A percentile compares a stretch with the other conserved stretches of the same genome.
Conservation (phyloP, 192 early-diverging fungal species). For the Entomortierella chlamydospora region DNA sequence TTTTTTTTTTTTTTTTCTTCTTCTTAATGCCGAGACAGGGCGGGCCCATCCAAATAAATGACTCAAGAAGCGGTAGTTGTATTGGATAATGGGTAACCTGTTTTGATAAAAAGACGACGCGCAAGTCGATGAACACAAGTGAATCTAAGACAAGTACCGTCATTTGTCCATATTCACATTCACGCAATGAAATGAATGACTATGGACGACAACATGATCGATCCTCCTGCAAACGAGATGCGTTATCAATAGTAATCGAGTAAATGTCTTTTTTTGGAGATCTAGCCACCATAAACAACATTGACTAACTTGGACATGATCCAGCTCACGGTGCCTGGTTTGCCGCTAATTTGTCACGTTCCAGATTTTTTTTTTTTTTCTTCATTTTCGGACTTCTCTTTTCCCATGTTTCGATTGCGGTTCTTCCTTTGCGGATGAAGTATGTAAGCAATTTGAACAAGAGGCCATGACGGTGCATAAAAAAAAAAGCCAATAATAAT, state of each 20-base stretch:
- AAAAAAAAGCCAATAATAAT: too few relatives aligned
- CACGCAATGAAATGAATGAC: too few relatives aligned
- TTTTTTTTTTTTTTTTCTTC: too few relatives aligned
- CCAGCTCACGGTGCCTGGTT: neutral
- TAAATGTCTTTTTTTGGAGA: too few relatives aligned
- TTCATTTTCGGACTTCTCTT: neutral
- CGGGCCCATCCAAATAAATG: too few relatives aligned
- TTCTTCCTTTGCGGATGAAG: neutral
- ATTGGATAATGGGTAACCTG: neutral
- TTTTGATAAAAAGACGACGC: neutral
- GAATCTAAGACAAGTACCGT: neutral
- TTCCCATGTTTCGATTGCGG: neutral
- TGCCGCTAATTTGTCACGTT: conserved; percentile 14
- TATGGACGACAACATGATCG: neutral
- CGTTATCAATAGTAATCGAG: too few relatives aligned
- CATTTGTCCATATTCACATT: neutral
- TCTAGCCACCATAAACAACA: neutral
- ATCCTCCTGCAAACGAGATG: neutral
- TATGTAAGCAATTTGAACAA: neutral
- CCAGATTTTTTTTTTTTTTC: conserved; percentile 5
- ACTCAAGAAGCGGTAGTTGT: too few relatives aligned
- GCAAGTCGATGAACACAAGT: neutral
- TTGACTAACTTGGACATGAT: neutral
- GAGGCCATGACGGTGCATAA: too few relatives aligned
- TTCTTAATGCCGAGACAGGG: too few relatives aligned